Base-by-base conservation (phyloP, 441 rosid genomes). In the Kokia cookei region DNA sequence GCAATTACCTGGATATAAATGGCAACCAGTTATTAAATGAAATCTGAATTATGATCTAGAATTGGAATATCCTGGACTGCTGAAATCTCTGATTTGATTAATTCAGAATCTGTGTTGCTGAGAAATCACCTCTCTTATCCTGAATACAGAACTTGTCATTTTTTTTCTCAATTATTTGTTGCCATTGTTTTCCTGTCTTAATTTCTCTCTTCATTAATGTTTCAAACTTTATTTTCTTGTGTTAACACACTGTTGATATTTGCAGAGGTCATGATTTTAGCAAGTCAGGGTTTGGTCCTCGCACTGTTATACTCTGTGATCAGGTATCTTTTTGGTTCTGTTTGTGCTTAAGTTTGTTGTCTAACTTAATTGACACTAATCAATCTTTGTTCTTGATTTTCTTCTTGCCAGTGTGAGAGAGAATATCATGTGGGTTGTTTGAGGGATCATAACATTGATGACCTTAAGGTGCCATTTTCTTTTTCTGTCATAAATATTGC, bases 391-490 rank as follows among this genome's bases (percentile, higher is more conserved):
- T 80, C 40, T 58, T 58, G 7, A 53, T 27, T 50, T 50, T 68
- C 22, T 27, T 43, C 58, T 50, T 43, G 6, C 3, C 37, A 95
- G 98, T 95, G 99, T 78, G 99, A 93, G 86, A 93, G 84, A 87
- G 99, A 95, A 82, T 93, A 81, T 81, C 99, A 95, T 74, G 93
- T 95, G 62, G 96, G 98, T 81, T 95, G 99, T 84, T 77, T 93
- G 83, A 93, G 82, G 82, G 97, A 94, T 40, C 87, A 87, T 79
- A 78, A 88, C 53, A 88, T 93, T 81, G 90, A 86, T 74, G 96
- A 91, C 83, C 89, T 94, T 70, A 78, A 91, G 99, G 97, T 93
- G 74, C 72, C 54, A 27, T 14, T n/a, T 65, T 71, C 12, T 70
- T 61, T 58, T 77, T 17, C 58, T 45, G 6, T 58, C 13, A 24